Evolutionary conservation across 352 stramenopile species (phyloP), one percentile per base, ranked within the genome.

Genomic region (Globisporangium lucens): DNA sequence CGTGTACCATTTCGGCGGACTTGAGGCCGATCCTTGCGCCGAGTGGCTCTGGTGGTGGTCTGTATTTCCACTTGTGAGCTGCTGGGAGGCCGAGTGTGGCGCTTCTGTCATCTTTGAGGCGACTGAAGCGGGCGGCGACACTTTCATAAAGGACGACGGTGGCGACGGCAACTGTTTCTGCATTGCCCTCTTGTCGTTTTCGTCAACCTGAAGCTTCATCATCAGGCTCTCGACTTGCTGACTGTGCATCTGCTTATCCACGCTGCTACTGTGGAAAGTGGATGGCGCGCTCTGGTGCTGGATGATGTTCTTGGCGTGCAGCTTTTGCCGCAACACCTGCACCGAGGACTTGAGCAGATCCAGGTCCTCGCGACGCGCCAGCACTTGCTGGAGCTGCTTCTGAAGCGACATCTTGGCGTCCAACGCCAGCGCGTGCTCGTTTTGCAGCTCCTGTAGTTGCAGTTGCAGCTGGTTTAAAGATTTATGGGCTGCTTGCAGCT

Each of bases 301-400:
- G 4, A 41, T 36, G 15, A 20, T 30, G 8, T 10, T 57, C 12
- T 9, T 61, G 41, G 24, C 8, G n/a, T 66, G 30, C 5, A 78
- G 66, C 47, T 78, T 77, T 29, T 81, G 71, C 0, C 73, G 78
- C 20, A 90, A 62, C 22, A 78, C 38, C 17, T 82, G 68, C 0
- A 91, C 80, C 1, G 77, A 87, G n/a, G 69, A 56, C 55, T 93
- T 91, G 30, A 93, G 72, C 5, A 71, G 66, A 57, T 91, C 80
- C 15, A 93, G 69, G 57, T 93, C 83, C n/a, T 80, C 71, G 15
- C 83, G 76, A 52, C 79, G 74, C 15, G 77, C 69, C 10, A 94
- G 62, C 10, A 94, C 66, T 55, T 91, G 79, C 75, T 92, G 83
- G 1, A 94, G 70, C 63, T 94, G 85, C 0, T 67, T 63, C 61